These are phyloP conservation scores for Bacterosira constricta DNA, from an alignment of 108 stramenopile genomes.

Conservation along the genomic window DNA sequence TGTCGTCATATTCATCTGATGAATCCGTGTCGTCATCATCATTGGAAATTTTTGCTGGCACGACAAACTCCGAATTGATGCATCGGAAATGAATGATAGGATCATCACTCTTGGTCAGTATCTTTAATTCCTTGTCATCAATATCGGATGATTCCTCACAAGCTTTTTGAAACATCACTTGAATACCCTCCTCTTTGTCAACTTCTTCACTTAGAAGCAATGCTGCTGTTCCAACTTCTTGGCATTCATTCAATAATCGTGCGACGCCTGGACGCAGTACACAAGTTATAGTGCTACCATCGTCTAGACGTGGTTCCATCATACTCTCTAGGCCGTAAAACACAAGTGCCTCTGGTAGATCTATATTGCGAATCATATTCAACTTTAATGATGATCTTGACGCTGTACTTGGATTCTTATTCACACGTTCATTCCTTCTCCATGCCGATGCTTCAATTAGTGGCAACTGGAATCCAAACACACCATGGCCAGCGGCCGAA, in stretches of 20 bases:
- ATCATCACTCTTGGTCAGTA: slow-evolving; percentile 2
- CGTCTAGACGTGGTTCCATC: slow-evolving; percentile 20
- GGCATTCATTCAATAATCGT: slow-evolving; percentile 66
- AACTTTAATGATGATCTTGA: slow-evolving; percentile 1
- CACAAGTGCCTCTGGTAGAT: slow-evolving; percentile 73
- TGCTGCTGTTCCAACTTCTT: slow-evolving; percentile 65
- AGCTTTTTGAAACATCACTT: slow-evolving; percentile 11
- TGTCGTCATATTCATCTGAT: slow-evolving; percentile 13
- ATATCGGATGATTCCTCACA: not conserved
- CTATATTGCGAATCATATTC: slow-evolving; percentile 80
- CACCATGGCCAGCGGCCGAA: not conserved
- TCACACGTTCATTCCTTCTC: not conserved
- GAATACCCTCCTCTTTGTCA: slow-evolving; percentile 2
- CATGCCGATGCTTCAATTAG: not conserved
- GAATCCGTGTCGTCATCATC: slow-evolving; percentile 3
- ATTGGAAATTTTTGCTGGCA: not conserved
- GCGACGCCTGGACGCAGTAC: slow-evolving; percentile 51
- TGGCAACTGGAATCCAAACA: not conserved
- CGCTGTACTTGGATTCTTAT: not conserved
- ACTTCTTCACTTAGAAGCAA: slow-evolving; percentile 42
- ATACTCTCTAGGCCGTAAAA: slow-evolving; percentile 68
- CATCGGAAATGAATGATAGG: slow-evolving; percentile 23
- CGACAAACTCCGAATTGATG: slow-evolving; percentile 3
- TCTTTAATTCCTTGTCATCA: not conserved
- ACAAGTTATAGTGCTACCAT: not conserved